A percentile compares a stretch with the other conserved stretches of the same genome.
Conservation (phyloP, 2,329 filamentous ascomycete genomes). For the Diaporthe destruens region DNA sequence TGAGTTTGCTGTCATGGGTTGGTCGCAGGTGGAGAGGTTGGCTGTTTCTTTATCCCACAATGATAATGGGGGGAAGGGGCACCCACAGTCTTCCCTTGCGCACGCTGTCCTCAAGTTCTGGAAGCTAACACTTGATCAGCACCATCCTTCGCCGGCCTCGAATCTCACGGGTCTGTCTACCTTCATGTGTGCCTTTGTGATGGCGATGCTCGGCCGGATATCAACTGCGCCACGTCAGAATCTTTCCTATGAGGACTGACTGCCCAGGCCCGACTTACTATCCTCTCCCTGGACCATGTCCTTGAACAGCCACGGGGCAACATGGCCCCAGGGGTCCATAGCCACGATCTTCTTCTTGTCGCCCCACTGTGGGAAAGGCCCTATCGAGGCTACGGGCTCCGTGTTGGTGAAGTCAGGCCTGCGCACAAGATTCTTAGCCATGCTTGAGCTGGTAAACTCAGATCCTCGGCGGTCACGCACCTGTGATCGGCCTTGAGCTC, state of each 20-base stretch:
- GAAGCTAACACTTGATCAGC: slow-evolving; percentile 63
- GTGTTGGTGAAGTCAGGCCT: slow-evolving; percentile 78
- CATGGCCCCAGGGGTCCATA: slow-evolving; percentile 95
- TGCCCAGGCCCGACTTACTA: slow-evolving; percentile 53
- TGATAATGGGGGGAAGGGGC: background rate
- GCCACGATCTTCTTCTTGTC: slow-evolving; percentile 95
- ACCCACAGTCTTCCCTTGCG: slow-evolving; percentile 78
- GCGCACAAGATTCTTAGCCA: background rate
- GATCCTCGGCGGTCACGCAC: slow-evolving; percentile 51
- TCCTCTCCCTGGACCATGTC: slow-evolving; percentile 82
- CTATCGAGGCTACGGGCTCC: slow-evolving; percentile 90
- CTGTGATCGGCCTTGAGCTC: slow-evolving; percentile 86
- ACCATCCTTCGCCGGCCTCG: background rate
- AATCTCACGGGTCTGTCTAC: slow-evolving; percentile 47
- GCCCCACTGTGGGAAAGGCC: slow-evolving; percentile 89
- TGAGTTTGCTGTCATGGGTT: background rate
- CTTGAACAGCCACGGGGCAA: slow-evolving; percentile 86
- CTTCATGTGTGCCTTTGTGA: slow-evolving; percentile 95
- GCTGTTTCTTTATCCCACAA: background rate
- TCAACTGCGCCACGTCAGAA: slow-evolving; percentile 67
- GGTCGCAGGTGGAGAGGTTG: background rate
- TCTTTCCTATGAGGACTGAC: slow-evolving; percentile 13
- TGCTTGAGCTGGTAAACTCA: background rate
- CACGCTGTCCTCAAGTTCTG: slow-evolving; percentile 92
- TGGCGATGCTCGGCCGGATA: slow-evolving; percentile 89